Base-by-base conservation (phyloP, 371 early-diverging fungal genomes). In the Parasitella parasitica region DNA sequence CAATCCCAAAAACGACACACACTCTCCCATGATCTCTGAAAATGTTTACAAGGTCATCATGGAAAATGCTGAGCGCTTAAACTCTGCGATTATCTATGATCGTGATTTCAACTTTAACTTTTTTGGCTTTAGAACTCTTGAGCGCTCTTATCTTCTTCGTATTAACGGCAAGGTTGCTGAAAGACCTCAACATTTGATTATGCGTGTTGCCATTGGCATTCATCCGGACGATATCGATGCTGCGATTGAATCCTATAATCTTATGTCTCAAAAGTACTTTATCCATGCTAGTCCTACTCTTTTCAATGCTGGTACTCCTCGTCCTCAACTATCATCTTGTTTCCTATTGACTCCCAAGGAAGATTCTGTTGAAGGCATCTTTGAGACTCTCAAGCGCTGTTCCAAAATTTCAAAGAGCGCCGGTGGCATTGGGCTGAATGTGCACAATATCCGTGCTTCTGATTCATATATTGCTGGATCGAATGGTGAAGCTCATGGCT, bases 241-340 rank as follows among this genome's bases (percentile, higher is more conserved):
- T 24, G 98, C 89, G 12, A 89, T 95, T 60, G 91, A 97, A 72
- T 94, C 97, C 0, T 97, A 98, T 79, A 78, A 93, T 63, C 80
- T 95, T 55, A 86, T 98, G 87, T 92, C 93, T 22, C 85, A 89
- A 61, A 87, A 89, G 66, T 91, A 81, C 81, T 98, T 96, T 68
- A 97, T 95, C 1, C 98, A 97, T 68, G 98, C 97, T 22, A 94
- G 92, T 27, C 98, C 98, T 5, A 97, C 98, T 26, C 82, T 98
- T 18, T 97, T 97, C 82, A 96, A 97, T 78, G 91, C 97, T 35
- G 95, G 96, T 52, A 95, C 96, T 2, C 91, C 91, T 22, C 86
- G 86, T 30, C 92, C 95, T n/a, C 98, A 98, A 71, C 67, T 97
- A 49, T 94, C 95, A 35, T 87, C 87, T 53, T 98, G 98, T 76